Evolutionary conservation across 2,329 filamentous ascomycete genomes (phyloP), one percentile per base, ranked within the genome.

Genomic region (Neocatenulostroma microsporum): DNA sequence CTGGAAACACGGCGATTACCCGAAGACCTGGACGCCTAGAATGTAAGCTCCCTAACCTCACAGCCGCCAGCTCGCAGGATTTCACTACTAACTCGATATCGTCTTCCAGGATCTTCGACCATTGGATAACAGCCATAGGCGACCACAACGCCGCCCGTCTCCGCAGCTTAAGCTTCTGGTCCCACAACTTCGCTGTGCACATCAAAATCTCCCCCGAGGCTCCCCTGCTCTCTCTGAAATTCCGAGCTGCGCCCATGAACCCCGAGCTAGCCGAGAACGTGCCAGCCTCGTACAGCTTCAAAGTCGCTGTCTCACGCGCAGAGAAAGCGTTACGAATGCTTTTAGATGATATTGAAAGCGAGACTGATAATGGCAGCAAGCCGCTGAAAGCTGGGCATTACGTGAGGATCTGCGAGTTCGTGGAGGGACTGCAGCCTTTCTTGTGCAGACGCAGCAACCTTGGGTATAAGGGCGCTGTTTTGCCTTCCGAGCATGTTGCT

Each of bases 111-210:
- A 49, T 49, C 26, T 49, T 44, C 40, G 14, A 38, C 14, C 33
- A 37, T 5, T 51, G 48, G 48, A 39, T 48, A 19, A 21, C n/a
- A 17, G 42, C 41, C 4, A 48, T 51, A 5, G 48, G 48, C 7
- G 45, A 49, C 24, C 35, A 34, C 9, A 51, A 48, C 28, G 45
- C 43, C n/a, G 43, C 34, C 10, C 30, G 48, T 11, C 15, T 51
- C 3, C 35, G 38, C 18, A 34, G 32, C 14, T 8, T 49, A 5
- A 39, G 35, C 21, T 48, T 46, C 37, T 40, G 41, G 27, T 28
- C 33, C 14, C 37, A 45, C 19, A 42, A 40, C 32, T 51, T 46
- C 40, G 26, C 27, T 19, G 27, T 40, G 3, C 28, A 41, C 28
- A 39, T 44, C 31, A 41, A 21, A 14, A 34, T 49, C n/a, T 35